phyloP scores from a whole-genome alignment of 371 early-diverging fungal species.

The Rhizopus sp. region DNA sequence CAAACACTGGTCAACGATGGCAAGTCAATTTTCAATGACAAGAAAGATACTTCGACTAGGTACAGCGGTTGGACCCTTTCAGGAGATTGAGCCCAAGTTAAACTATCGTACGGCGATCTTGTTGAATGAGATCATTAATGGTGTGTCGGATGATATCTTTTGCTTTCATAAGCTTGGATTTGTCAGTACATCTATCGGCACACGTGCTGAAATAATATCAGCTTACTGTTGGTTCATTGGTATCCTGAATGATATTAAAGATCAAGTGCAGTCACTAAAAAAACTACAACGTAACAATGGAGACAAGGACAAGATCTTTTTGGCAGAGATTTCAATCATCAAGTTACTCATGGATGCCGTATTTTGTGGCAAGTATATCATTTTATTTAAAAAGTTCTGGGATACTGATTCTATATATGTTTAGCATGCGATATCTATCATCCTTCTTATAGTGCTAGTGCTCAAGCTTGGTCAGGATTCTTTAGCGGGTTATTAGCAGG shows the following conservation, averaged over 20 bases:
- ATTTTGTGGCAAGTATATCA: slow-evolving; percentile 62
- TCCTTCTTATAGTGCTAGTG: slow-evolving; percentile 63
- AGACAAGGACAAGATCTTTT: slow-evolving; percentile 39
- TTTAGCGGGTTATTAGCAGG: slow-evolving; percentile 67
- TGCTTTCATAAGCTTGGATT: slow-evolving; percentile 73
- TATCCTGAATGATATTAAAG: slow-evolving; percentile 54
- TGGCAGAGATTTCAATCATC: slow-evolving; percentile 50
- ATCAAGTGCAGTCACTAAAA: slow-evolving; percentile 18
- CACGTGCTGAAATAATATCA: slow-evolving; percentile 52
- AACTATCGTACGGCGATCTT: slow-evolving; percentile 16
- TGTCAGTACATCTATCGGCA: slow-evolving; percentile 39
- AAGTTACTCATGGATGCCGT: slow-evolving; percentile 63
- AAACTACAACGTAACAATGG: slow-evolving; percentile 8
- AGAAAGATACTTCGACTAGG: slow-evolving; percentile 75
- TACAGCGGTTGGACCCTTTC: slow-evolving; percentile 63
- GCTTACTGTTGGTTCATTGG: slow-evolving; percentile 63
- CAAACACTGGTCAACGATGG: slow-evolving; percentile 52
- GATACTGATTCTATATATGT: slow-evolving; percentile 28
- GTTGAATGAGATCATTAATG: slow-evolving; percentile 60
- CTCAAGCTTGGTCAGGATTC: slow-evolving; percentile 74
- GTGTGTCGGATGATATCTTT: slow-evolving; percentile 75
- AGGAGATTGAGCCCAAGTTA: slow-evolving; percentile 34
- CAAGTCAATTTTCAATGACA: slow-evolving; percentile 71
- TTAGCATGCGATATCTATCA: slow-evolving; percentile 71
- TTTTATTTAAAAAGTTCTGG: slow-evolving; percentile 13